phyloP scores from a whole-genome alignment of 306 rosid genomes.

The Phaseolus lunatus region DNA sequence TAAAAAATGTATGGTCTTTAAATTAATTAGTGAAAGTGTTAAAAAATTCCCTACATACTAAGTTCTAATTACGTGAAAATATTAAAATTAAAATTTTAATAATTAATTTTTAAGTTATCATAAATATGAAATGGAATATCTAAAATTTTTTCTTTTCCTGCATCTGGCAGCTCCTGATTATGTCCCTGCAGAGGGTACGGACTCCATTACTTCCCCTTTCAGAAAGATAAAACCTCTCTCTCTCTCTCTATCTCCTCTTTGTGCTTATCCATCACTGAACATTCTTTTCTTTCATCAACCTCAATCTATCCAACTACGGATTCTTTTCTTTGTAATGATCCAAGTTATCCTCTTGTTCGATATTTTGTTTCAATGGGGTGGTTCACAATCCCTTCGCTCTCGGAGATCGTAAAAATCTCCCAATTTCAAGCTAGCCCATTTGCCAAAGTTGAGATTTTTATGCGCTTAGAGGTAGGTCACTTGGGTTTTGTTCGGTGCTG shows the following conservation, averaged over 20 bases:
- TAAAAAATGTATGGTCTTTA: no score
- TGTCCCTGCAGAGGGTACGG: neutral
- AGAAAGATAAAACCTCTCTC: slow-evolving; percentile 8
- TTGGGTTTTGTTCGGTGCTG: slow-evolving; percentile 30
- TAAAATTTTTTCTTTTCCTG: neutral
- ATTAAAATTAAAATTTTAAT: no score
- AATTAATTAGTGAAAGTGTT: no score
- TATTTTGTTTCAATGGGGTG: slow-evolving; percentile 40
- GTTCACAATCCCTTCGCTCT: slow-evolving; percentile 33
- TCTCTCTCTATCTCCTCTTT: neutral
- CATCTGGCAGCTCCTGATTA: slow-evolving; percentile 20
- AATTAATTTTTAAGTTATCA: no score
- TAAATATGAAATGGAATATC: no score
- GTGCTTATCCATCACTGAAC: slow-evolving; percentile 45
- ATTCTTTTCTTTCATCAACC: slow-evolving; percentile 22
- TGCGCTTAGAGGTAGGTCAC: slow-evolving; percentile 38
- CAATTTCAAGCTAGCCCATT: slow-evolving; percentile 40
- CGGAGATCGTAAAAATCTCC: slow-evolving; percentile 34
- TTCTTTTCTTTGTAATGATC: slow-evolving; percentile 16
- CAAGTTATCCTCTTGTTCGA: slow-evolving; percentile 18
- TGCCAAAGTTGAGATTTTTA: slow-evolving; percentile 45
- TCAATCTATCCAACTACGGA: slow-evolving; percentile 39
- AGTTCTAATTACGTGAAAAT: no score
- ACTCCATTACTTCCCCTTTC: slow-evolving; percentile 21
- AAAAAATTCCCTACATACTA: no score